phyloP scores from a whole-genome alignment of 495 filamentous ascomycete genomes.

The Terfezia claveryi region DNA sequence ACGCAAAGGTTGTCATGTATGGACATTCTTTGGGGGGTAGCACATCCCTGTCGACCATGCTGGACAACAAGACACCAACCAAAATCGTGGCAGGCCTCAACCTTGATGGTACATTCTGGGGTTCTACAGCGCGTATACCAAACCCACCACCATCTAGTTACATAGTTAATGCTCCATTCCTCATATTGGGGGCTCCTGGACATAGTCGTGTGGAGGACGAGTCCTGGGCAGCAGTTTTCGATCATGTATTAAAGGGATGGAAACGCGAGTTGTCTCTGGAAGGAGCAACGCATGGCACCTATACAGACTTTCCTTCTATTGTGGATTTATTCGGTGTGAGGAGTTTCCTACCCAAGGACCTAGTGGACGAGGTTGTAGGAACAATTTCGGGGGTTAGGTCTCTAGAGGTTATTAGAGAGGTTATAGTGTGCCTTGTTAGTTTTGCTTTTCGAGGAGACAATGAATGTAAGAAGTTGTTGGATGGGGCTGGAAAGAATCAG shows the following conservation, averaged over 20 bases:
- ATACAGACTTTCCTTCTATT: conserved; percentile 18
- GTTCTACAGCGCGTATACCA: neutral
- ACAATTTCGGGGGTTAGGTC: conserved; percentile 12
- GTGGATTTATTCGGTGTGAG: conserved; percentile 8
- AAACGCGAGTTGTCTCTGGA: conserved; percentile 12
- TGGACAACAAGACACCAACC: conserved; percentile 13
- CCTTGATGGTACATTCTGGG: conserved; percentile 27
- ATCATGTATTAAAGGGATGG: conserved; percentile 1
- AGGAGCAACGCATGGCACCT: conserved; percentile 12
- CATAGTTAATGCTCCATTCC: conserved; percentile 16
- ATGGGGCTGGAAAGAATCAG: neutral
- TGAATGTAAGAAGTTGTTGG: neutral
- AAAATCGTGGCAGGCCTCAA: conserved; percentile 27
- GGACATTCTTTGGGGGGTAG: conserved; percentile 37
- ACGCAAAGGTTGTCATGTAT: conserved; percentile 21
- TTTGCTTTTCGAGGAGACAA: conserved; percentile 1
- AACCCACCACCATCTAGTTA: neutral
- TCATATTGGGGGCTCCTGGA: conserved; percentile 15
- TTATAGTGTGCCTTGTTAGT: conserved; percentile 21
- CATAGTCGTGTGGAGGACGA: conserved; percentile 10
- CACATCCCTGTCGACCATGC: conserved; percentile 24
- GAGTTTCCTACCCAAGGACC: conserved; percentile 1
- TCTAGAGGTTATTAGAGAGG: conserved; percentile 9
- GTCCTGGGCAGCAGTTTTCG: neutral
- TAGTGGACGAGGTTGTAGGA: conserved; percentile 9